Conservation (phyloP, 495 filamentous ascomycete species). For the Lentithecium fluviatile region DNA sequence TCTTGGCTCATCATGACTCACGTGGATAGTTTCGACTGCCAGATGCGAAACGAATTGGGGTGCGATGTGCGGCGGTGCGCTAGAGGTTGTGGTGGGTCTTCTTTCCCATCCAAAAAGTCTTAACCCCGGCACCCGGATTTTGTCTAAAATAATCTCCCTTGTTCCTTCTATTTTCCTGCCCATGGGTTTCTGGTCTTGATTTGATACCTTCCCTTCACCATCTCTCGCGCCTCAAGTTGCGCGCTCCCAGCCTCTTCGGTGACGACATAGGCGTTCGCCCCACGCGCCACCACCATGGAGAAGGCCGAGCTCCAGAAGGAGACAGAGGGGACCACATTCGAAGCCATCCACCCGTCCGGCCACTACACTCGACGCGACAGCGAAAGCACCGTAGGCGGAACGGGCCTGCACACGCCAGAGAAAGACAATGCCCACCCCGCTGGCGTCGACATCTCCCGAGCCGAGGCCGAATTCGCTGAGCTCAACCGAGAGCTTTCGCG, state of each 20-base stretch:
- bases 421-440: constrained; percentile 11
- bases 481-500: constrained; percentile 71
- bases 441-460: constrained; percentile 69
- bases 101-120: too few relatives aligned
- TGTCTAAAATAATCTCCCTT: too few relatives aligned
- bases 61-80: too few relatives aligned
- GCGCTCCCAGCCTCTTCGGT: not conserved
- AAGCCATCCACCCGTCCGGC: constrained; percentile 23
- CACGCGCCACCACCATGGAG: constrained; percentile 7
- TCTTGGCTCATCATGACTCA: not conserved
- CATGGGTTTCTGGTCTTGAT: too few relatives aligned
- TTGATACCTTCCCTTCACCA: too few relatives aligned
- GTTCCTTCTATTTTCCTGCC: too few relatives aligned
- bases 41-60: too few relatives aligned
- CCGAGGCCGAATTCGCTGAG: constrained; percentile 74
- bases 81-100: too few relatives aligned
- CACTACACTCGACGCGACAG: constrained; percentile 4
- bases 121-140: too few relatives aligned
- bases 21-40: not conserved
- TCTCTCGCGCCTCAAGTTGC: not conserved
- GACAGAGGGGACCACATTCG: constrained; percentile 17
- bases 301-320: constrained; percentile 15
- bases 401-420: not conserved
- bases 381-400: constrained; percentile 9
- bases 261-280: not conserved